phyloP scores from a whole-genome alignment of 495 filamentous ascomycete species.

The Saxophila tyrrhenica region DNA sequence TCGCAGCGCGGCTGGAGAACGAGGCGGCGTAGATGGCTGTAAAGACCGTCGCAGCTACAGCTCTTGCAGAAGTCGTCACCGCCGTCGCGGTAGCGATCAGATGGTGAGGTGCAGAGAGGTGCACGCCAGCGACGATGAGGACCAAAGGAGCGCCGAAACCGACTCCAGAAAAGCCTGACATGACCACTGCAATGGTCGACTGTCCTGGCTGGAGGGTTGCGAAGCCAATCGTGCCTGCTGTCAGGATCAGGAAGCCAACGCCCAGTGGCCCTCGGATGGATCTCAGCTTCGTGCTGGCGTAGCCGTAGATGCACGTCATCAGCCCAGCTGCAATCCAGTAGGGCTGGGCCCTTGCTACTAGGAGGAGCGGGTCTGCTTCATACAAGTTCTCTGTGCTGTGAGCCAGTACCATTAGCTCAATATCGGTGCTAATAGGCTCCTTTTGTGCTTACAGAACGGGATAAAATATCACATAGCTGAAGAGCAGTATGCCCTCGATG shows the following conservation, averaged over 20 bases:
- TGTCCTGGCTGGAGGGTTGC: neutral
- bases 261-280: neutral
- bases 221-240: neutral
- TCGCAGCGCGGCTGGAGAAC: neutral
- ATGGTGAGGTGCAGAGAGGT: slow-evolving; percentile 3
- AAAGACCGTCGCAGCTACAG: slow-evolving; percentile 5
- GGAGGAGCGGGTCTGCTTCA: neutral
- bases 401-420: neutral
- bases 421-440: too few species aligned
- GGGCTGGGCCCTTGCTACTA: neutral
- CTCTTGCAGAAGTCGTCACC: slow-evolving; percentile 2
- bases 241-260: neutral
- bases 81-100: slow-evolving; percentile 6
- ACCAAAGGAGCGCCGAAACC: slow-evolving; percentile 3
- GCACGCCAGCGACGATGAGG: slow-evolving; percentile 4
- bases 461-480: slow-evolving; percentile 4
- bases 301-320: neutral
- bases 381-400: neutral
- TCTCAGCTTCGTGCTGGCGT: neutral
- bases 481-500: slow-evolving; percentile 9
- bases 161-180: neutral
- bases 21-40: slow-evolving; percentile 5
- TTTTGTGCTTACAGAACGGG: slow-evolving; percentile 1
- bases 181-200: neutral
- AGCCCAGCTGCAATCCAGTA: neutral